Evolutionary conservation across 225 moss, liverwort and hornwort species (phyloP), one percentile per base, ranked within the genome.

Genomic region (Pseudisothecium myosuroides): DNA sequence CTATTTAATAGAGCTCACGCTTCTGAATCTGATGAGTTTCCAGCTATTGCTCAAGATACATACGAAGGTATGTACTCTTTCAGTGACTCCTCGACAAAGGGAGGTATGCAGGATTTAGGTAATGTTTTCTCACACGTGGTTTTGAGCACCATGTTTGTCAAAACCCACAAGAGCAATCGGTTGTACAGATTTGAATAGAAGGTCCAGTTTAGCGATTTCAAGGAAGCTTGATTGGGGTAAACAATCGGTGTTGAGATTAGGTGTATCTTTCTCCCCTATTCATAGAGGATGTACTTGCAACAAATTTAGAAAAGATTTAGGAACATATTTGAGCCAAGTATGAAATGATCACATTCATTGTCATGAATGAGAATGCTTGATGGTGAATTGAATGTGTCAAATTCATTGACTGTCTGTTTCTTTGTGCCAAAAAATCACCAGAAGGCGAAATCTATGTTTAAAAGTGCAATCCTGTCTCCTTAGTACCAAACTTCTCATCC

Each of bases 71-170:
- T 87, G 61, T 62, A 83, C 84, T 82, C 93, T 84, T 91, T 89
- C 36, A 90, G 83, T 62, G 84, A 89, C 56, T 93, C 91, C 31
- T 76, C 91, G 78, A 92, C 94, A 54, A 95, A 90, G 76, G 97
- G 97, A 90, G 87, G 90, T 81, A 37, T 87, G 81, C 86, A 87
- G 87, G 97, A 96, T 52, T 62, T 99, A 85, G 92, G 95, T 75
- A 90, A 96, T 82, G 76, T 96, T 58, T 97, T 99, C 90, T 97
- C 97, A 39, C 96, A 96, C 59, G 91, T 99, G 74, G 95, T 99
- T 64, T 92, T 99, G 83, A 97, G 95, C 90, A 95, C 98, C 76
- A 90, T 99, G 82, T 99, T 93, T 88, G 71, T 89, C 52, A 92
- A 92, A 81, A 60, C 90, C 36, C 90, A 63, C 29, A 90, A 88